phyloP scores from a whole-genome alignment of 1,284 basidiomycete species.

The Thecaphora frezii region DNA sequence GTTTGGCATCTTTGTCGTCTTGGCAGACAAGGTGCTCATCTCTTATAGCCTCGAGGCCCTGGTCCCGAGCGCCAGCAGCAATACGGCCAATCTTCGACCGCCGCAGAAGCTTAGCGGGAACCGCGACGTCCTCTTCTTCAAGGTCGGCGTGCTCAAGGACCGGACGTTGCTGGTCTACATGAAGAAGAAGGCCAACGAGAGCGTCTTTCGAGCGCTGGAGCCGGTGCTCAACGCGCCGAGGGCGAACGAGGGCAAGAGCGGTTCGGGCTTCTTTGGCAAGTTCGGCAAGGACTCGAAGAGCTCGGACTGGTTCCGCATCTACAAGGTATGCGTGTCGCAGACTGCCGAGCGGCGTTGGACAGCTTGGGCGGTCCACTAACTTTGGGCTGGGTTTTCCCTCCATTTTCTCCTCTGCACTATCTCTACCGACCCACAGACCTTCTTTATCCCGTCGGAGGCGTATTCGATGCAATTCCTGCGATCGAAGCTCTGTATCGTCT shows the following conservation, averaged over 20 bases:
- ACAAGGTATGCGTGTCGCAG: constrained; percentile 65
- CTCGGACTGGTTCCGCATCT: constrained; percentile 88
- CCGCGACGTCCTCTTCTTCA: constrained; percentile 91
- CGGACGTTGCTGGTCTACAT: constrained; percentile 90
- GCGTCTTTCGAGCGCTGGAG: constrained; percentile 89
- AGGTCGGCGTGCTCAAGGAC: constrained; percentile 79
- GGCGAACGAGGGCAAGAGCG: constrained; percentile 69
- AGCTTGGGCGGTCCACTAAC: not conserved
- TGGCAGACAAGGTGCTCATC: constrained; percentile 76
- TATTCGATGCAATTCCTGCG: constrained; percentile 87
- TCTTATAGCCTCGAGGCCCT: constrained; percentile 89
- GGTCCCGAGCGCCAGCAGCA: constrained; percentile 77
- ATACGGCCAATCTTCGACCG: constrained; percentile 60
- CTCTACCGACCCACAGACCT: constrained; percentile 66
- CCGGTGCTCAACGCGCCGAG: constrained; percentile 79
- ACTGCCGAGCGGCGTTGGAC: not conserved
- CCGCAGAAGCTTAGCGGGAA: constrained; percentile 82
- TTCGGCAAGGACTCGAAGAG: constrained; percentile 74
- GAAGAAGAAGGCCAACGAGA: constrained; percentile 88
- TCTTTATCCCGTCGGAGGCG: constrained; percentile 86
- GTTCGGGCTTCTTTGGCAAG: constrained; percentile 67
- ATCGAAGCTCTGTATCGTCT: constrained; percentile 85
- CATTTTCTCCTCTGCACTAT: no score
- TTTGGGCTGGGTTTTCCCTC: no score
- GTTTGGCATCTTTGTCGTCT: constrained; percentile 90